phyloP scores from a whole-genome alignment of 148 eudicot genomes.

The Tetragonia tetragonoides region DNA sequence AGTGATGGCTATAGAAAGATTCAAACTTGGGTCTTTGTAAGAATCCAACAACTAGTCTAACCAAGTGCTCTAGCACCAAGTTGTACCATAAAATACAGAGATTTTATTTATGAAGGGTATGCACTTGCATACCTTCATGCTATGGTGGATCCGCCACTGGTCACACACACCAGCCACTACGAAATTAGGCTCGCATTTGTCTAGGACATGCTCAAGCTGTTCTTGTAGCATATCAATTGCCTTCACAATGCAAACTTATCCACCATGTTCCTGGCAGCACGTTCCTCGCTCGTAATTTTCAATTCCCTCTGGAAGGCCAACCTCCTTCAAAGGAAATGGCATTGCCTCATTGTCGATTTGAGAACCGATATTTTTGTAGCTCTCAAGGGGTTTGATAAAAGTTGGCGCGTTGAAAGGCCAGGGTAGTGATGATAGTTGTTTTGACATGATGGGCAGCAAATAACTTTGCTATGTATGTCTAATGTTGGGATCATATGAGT shows the following conservation, averaged over 20 bases:
- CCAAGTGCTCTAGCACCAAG: too few relatives aligned
- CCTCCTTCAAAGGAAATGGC: conserved; percentile 32
- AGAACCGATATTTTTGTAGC: conserved; percentile 6
- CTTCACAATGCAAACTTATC: conserved; percentile 4
- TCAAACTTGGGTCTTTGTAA: too few relatives aligned
- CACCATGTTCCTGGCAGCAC: conserved; percentile 10
- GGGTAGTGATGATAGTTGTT: conserved; percentile 43
- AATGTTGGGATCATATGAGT: conserved; percentile 48
- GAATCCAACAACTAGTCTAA: too few relatives aligned
- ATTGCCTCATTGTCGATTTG: conserved; percentile 25
- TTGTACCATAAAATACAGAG: too few relatives aligned
- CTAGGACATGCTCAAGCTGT: conserved; percentile 31
- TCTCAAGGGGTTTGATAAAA: conserved; percentile 20
- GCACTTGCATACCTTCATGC: too few relatives aligned
- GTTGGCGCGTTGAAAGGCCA: conserved; percentile 32
- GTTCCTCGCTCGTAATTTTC: conserved; percentile 25
- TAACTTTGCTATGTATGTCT: conserved; percentile 36
- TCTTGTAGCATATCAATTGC: conserved; percentile 22
- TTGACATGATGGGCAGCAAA: conserved; percentile 27
- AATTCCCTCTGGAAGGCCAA: conserved; percentile 30
- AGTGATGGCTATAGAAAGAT: too few relatives aligned
- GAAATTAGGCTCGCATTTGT: conserved; percentile 25
- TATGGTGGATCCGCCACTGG: conserved; percentile 27
- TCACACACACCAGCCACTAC: conserved; percentile 39
- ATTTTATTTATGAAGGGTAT: too few relatives aligned